Evolutionary conservation across 345 rosid genomes (phyloP), one percentile per base, ranked within the genome.

Genomic region (Alliaria petiolata): DNA sequence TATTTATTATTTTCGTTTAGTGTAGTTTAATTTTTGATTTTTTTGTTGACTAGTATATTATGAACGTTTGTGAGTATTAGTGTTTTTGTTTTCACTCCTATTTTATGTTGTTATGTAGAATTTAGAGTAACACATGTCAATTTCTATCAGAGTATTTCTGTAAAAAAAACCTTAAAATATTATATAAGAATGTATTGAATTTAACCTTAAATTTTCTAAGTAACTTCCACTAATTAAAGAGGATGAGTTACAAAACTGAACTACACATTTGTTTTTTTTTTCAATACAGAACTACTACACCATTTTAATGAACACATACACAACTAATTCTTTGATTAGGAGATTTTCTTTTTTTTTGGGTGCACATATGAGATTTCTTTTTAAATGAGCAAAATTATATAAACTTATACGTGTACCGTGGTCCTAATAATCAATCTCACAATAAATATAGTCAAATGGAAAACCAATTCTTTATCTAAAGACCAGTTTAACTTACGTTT

Each of bases 161-260:
- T n/a, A n/a, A n/a, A n/a, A n/a, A n/a, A n/a, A n/a, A n/a, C n/a
- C n/a, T n/a, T n/a, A n/a, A n/a, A n/a, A n/a, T n/a, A n/a, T n/a
- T n/a, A n/a, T n/a, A n/a, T n/a, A n/a, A n/a, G n/a, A n/a, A n/a
- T n/a, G n/a, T n/a, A n/a, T n/a, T n/a, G n/a, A n/a, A n/a, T n/a
- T 10, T 5, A 2, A 2, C 16, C 16, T 39, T 1, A 39, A 38
- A 4, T 47, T 50, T 70, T 13, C 35, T 20, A 14, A 51, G 75
- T 61, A 62, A 71, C 69, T 38, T 49, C 30, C 45, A 30, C 4
- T 44, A 34, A 30, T 47, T 74, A 19, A 56, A 30, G n/a, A 43
- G 5, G 61, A 65, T 49, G 43, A 49, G 72, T 66, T 66, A 70
- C 33, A 59, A 49, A 33, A 72, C 71, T 72, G 16, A 62, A 62